Conservation (phyloP, 768 basidiomycete species). For the Lactarius hatsudake region DNA sequence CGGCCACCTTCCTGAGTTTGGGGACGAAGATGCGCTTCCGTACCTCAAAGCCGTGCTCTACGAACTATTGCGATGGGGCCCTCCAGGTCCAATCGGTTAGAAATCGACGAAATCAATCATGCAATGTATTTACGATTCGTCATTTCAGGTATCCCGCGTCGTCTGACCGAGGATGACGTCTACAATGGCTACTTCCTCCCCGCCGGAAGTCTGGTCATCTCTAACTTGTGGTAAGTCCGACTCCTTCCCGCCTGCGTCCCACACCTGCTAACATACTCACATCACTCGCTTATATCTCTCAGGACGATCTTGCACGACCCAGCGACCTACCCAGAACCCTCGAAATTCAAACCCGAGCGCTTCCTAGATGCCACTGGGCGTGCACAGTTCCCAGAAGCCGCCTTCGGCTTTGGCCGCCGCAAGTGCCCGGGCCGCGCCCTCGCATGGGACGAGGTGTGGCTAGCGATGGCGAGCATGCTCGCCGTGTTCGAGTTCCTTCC, state of each 20-base stretch:
- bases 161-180: constrained; percentile 9
- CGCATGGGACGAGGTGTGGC: constrained; percentile 11
- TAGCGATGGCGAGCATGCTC: constrained; percentile 18
- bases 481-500: constrained; percentile 19
- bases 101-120: not conserved
- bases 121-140: not conserved
- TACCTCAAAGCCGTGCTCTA: constrained; percentile 22
- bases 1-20: constrained; percentile 8
- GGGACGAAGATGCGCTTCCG: constrained; percentile 13
- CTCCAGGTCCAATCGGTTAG: constrained; percentile 12
- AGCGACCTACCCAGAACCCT: constrained; percentile 7
- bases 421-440: constrained; percentile 15
- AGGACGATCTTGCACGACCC: constrained; percentile 13
- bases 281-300: not conserved
- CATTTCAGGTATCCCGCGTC: constrained; percentile 13
- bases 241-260: not conserved
- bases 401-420: constrained; percentile 21
- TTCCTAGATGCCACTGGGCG: constrained; percentile 15
- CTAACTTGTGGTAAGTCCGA: constrained; percentile 7
- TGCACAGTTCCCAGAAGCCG: not conserved
- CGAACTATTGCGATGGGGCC: constrained; percentile 23
- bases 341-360: constrained; percentile 16
- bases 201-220: constrained; percentile 5
- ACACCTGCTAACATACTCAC: not conserved
- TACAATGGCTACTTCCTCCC: constrained; percentile 22